Base-by-base conservation (phyloP, 2,329 filamentous ascomycete species). In the Neopestalotiopsis rosae region DNA sequence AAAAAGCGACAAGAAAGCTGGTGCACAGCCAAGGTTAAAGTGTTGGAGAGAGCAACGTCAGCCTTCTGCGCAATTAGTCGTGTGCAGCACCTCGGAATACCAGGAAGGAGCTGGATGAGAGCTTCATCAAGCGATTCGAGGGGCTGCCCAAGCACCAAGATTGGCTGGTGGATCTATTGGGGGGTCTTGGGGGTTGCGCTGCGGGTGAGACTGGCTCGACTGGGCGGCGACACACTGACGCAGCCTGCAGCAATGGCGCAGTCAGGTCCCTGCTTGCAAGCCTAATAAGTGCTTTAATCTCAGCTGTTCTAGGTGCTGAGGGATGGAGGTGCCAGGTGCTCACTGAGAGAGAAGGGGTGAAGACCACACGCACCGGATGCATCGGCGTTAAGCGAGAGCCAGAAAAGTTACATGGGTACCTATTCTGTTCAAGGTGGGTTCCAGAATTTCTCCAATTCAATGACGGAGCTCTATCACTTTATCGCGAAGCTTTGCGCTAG, bases 11-110 rank as follows among this genome's bases (percentile, higher is more conserved):
- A 52, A 52, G 20, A 52, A 20, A 49, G 42, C 42, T 49, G 24
- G 34, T 10, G 45, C 45, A 52, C 59, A 66, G 49, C 28, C 63
- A 66, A 66, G 49, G n/a, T 34, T 34, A 20, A 56, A 10, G 20
- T 52, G 42, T 61, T 28, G 59, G 52, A 38, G 32, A 28, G 38
- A 58, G 67, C 67, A 65, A 68, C 67, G 67, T 68, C 67, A 68
- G 67, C 67, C 52, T 68, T 61, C 56, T 52, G 61, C 59, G 32
- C 30, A 59, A 52, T 24, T 52, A 68, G 32, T 62, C 49, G 62
- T 40, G 61, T 6, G 63, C 24, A 52, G 59, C 34, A 52, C 62
- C n/a, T 57, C 57, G 38, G 32, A 10, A 52, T 24, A 57, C 17
- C 13, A 52, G 45, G 20, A 32, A 40, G 24, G 45, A 52, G 45